Conservation (phyloP, 495 filamentous ascomycete genomes). For the Sabuloglossum arenarium region DNA sequence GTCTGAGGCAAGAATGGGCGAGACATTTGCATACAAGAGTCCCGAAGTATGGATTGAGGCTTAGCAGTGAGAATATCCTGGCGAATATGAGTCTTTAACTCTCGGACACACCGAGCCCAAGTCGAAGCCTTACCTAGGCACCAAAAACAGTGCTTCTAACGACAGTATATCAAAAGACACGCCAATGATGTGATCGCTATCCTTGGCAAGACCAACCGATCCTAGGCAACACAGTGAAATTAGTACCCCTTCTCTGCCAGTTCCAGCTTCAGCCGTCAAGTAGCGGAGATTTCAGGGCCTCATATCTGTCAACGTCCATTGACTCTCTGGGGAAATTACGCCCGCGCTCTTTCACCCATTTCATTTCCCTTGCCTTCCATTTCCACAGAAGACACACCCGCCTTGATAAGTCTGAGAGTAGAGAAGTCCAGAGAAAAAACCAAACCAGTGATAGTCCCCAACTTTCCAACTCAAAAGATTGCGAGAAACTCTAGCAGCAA, state of each 20-base stretch:
- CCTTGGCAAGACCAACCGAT: slow-evolving; percentile 45
- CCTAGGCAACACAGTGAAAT: slow-evolving; percentile 21
- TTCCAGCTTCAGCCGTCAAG: neutral
- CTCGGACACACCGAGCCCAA: neutral
- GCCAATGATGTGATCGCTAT: slow-evolving; percentile 42
- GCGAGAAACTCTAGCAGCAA: neutral
- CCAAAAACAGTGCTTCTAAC: slow-evolving; percentile 74
- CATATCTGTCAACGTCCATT: neutral
- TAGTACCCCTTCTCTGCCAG: neutral
- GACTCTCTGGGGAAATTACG: neutral
- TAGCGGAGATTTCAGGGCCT: neutral
- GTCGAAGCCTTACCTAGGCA: slow-evolving; percentile 42
- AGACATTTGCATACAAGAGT: slow-evolving; percentile 29
- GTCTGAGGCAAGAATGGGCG: neutral
- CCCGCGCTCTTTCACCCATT: neutral
- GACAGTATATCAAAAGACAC: slow-evolving; percentile 73
- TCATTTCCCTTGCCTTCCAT: neutral
- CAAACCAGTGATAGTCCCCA: neutral
- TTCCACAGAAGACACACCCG: neutral
- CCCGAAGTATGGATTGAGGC: slow-evolving; percentile 81
- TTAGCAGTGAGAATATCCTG: slow-evolving; percentile 70
- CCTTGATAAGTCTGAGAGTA: neutral
- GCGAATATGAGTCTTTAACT: slow-evolving; percentile 1
- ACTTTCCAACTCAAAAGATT: neutral
- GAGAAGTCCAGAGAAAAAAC: neutral